Conservation (phyloP, 2,329 filamentous ascomycete species). For the Stachybotrys echinatus region DNA sequence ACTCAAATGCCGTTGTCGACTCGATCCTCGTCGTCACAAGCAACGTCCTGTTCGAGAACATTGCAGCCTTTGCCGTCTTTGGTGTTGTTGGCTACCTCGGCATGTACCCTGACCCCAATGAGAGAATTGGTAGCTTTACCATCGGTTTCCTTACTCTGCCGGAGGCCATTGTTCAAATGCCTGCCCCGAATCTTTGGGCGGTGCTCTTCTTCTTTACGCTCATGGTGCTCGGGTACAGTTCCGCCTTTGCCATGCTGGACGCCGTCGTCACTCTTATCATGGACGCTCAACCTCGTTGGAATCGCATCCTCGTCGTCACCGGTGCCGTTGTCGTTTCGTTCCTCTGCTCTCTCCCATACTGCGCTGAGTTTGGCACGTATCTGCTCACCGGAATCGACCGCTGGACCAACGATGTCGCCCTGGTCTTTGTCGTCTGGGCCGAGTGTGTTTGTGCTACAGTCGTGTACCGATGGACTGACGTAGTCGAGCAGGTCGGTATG, state of each 20-base stretch:
- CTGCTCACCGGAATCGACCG: slow-evolving; percentile 48
- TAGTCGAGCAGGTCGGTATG: slow-evolving; percentile 37
- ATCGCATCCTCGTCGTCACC: slow-evolving; percentile 43
- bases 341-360: slow-evolving; percentile 49
- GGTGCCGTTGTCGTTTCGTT: slow-evolving; percentile 43
- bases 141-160: slow-evolving; percentile 55
- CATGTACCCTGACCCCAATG: slow-evolving; percentile 27
- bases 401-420: slow-evolving; percentile 49
- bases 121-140: slow-evolving; percentile 46
- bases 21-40: slow-evolving; percentile 49
- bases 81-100: slow-evolving; percentile 47
- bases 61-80: slow-evolving; percentile 42
- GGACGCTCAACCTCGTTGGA: slow-evolving; percentile 35
- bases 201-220: slow-evolving; percentile 54
- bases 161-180: slow-evolving; percentile 50
- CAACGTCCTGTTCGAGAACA: slow-evolving; percentile 52
- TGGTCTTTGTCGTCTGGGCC: slow-evolving; percentile 50
- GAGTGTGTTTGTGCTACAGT: slow-evolving; percentile 47
- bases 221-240: slow-evolving; percentile 52
- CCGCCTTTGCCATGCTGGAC: slow-evolving; percentile 55
- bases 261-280: slow-evolving; percentile 48
- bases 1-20: slow-evolving; percentile 56
- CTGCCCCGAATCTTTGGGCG: slow-evolving; percentile 52
- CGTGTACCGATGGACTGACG: slow-evolving; percentile 45
- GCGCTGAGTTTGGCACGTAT: slow-evolving; percentile 52